Conservation (phyloP, 2,329 filamentous ascomycete genomes). For the Pseudopithomyces chartarum region DNA sequence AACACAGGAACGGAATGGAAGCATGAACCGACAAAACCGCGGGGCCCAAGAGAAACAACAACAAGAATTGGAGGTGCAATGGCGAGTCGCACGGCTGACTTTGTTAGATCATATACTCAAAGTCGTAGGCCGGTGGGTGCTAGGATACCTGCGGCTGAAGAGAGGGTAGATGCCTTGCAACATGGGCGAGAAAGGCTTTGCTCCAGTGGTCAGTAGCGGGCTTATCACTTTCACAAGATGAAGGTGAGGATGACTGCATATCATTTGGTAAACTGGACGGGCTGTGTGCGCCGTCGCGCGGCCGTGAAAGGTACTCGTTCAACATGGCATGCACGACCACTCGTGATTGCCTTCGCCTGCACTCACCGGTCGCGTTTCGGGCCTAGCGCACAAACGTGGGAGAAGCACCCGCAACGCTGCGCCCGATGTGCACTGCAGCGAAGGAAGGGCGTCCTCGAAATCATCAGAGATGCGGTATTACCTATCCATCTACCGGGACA, state of each 20-base stretch:
- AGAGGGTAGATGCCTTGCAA: constrained; percentile 18
- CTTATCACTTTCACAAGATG: constrained; percentile 22
- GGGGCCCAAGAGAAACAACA: constrained; percentile 1
- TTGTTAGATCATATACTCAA: constrained; percentile 14
- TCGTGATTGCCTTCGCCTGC: not conserved
- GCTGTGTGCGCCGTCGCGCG: constrained; percentile 16
- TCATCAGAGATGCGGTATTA: constrained; percentile 9
- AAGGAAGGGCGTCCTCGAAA: not conserved
- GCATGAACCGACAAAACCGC: not conserved
- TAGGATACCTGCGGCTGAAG: constrained; percentile 20
- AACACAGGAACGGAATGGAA: not conserved
- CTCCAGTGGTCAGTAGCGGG: constrained; percentile 13
- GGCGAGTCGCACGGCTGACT: constrained; percentile 9
- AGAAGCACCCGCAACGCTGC: not conserved
- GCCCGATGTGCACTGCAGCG: not conserved
- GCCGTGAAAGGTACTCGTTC: constrained; percentile 4
- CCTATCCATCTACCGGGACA: not conserved
- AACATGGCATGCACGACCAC: not conserved
- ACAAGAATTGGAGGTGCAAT: not conserved
- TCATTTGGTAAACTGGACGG: constrained; percentile 13
- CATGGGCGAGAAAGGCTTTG: not conserved
- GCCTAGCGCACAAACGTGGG: not conserved
- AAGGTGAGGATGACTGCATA: constrained; percentile 15
- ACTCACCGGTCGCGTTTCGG: not conserved
- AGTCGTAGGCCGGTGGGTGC: not conserved